Evolutionary conservation across 1,284 basidiomycete species (phyloP).

Genomic region (Rhodotorula sp.): DNA sequence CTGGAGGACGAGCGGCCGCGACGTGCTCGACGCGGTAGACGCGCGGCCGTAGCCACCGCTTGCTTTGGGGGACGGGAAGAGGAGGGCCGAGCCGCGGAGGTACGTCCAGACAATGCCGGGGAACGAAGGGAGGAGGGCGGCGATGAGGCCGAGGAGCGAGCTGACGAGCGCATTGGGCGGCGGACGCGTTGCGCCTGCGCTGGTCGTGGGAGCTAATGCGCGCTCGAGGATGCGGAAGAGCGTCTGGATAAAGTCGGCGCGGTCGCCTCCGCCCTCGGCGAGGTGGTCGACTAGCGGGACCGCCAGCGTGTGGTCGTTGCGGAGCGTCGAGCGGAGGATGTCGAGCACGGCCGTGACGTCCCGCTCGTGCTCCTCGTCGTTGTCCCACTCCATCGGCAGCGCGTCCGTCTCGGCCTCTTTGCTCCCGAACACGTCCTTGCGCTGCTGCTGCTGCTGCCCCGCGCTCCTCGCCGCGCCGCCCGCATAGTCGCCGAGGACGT

Average conservation of each 20-base stretch:
- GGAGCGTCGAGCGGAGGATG: slow-evolving; percentile 72
- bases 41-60: background rate
- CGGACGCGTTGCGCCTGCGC: slow-evolving; percentile 44
- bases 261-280: slow-evolving; percentile 2
- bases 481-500: slow-evolving; percentile 69
- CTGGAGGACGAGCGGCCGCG: slow-evolving; percentile 57
- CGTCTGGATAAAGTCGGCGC: slow-evolving; percentile 68
- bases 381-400: slow-evolving; percentile 63
- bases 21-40: slow-evolving; percentile 30
- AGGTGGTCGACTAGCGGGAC: slow-evolving; percentile 67
- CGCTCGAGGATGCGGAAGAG: slow-evolving; percentile 82
- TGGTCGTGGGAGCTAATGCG: slow-evolving; percentile 61
- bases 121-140: slow-evolving; percentile 70
- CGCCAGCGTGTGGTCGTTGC: slow-evolving; percentile 66
- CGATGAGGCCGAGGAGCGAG: slow-evolving; percentile 74
- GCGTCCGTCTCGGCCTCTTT: slow-evolving; percentile 45
- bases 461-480: slow-evolving; percentile 39
- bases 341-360: slow-evolving; percentile 74
- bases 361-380: slow-evolving; percentile 60
- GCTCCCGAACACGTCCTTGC: slow-evolving; percentile 48
- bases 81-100: slow-evolving; percentile 69
- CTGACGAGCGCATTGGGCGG: slow-evolving; percentile 68
- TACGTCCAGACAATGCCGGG: slow-evolving; percentile 82
- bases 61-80: slow-evolving; percentile 61
- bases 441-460: background rate